phyloP scores from a whole-genome alignment of 1,284 basidiomycete species.

The Cutaneotrichosporon mucoides region DNA sequence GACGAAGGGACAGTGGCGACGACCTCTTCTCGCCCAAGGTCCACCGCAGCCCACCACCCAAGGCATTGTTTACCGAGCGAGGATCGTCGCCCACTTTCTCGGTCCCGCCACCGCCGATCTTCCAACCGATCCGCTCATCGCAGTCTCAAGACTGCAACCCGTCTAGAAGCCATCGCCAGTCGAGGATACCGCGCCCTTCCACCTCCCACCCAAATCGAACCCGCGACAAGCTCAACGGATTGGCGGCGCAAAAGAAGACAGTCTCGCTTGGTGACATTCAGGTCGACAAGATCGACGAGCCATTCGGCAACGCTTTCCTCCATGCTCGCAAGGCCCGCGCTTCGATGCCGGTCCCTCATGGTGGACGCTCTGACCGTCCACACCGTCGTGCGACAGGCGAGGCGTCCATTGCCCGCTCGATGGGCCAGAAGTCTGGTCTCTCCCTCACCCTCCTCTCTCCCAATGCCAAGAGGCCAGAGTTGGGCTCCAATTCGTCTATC shows the following conservation, averaged over 20 bases:
- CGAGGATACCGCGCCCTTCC: background rate
- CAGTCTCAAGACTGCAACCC: conserved; percentile 33
- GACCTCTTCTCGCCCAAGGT: conserved; percentile 20
- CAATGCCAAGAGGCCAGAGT: conserved; percentile 38
- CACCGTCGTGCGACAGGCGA: conserved; percentile 10
- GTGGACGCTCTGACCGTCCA: conserved; percentile 4
- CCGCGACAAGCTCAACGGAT: background rate
- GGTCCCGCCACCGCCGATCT: conserved; percentile 25
- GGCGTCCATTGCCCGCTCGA: conserved; percentile 41
- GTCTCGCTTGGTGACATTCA: conserved; percentile 42
- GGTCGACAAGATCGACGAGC: conserved; percentile 30
- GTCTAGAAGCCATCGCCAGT: conserved; percentile 11
- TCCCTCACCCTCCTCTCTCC: conserved; percentile 35
- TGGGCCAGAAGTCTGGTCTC: conserved; percentile 48
- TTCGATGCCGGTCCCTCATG: conserved; percentile 7
- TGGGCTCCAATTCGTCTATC: conserved; percentile 41
- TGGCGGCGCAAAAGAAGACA: conserved; percentile 36
- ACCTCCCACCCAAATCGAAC: no score
- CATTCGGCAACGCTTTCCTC: conserved; percentile 31
- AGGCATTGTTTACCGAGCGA: conserved; percentile 10
- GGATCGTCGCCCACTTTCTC: conserved; percentile 6
- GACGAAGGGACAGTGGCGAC: conserved; percentile 7
- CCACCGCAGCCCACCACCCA: conserved; percentile 1
- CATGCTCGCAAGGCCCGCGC: conserved; percentile 16
- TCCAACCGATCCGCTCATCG: conserved; percentile 31